These are phyloP conservation scores for Ormosia emarginata DNA, from an alignment of 306 rosid genomes.

Conservation along the genomic window DNA sequence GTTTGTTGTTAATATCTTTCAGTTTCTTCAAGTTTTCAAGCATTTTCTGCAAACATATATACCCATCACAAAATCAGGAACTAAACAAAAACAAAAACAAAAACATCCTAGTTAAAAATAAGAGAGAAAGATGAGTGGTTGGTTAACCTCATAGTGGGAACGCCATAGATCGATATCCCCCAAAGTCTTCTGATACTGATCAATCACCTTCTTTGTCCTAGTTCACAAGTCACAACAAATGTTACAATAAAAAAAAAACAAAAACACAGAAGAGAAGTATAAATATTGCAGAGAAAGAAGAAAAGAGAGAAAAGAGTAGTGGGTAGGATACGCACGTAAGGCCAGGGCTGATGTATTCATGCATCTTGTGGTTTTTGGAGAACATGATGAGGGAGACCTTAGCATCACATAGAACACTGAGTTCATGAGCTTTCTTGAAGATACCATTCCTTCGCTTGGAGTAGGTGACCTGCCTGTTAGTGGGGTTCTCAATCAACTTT, in stretches of 20 bases:
- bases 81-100: neutral
- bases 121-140: neutral
- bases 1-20: slow-evolving; percentile 58
- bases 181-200: slow-evolving; percentile 57
- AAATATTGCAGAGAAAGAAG: no score
- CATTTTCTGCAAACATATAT: slow-evolving; percentile 50
- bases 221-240: neutral
- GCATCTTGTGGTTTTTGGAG: slow-evolving; percentile 59
- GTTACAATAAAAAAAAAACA: neutral
- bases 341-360: slow-evolving; percentile 60
- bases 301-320: neutral
- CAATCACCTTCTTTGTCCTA: slow-evolving; percentile 63
- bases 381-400: slow-evolving; percentile 79
- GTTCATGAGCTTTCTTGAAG: slow-evolving; percentile 90
- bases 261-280: neutral
- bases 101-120: neutral
- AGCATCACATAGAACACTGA: slow-evolving; percentile 87
- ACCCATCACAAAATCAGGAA: neutral
- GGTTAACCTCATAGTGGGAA: slow-evolving; percentile 64
- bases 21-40: slow-evolving; percentile 51
- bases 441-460: slow-evolving; percentile 79
- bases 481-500: slow-evolving; percentile 72
- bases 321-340: slow-evolving; percentile 30
- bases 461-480: slow-evolving; percentile 89
- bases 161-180: slow-evolving; percentile 67